Evolutionary conservation across 176 grass and related monocot genomes (phyloP).

Genomic region (Oryza coarctata): DNA sequence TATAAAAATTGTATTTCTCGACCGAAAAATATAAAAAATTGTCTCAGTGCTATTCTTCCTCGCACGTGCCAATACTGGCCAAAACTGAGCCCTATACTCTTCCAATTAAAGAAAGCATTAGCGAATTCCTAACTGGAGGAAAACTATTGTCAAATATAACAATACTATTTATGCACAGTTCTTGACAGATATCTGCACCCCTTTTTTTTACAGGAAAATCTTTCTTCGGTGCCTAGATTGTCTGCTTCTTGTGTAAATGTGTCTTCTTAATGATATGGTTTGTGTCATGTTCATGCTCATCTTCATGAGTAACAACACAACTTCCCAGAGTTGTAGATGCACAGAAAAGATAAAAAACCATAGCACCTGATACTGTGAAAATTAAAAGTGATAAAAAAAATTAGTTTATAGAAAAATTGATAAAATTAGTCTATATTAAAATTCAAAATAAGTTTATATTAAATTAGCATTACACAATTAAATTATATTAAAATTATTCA

Average conservation of each 20-base stretch:
- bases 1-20: slow-evolving; percentile 20
- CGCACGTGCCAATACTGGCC: neutral
- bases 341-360: neutral
- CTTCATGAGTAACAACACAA: neutral
- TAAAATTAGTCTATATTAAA: too few relatives aligned
- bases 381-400: too few relatives aligned
- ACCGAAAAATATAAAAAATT: neutral
- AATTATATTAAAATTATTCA: too few relatives aligned
- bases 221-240: slow-evolving; percentile 3
- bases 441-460: too few relatives aligned
- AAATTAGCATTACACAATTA: too few relatives aligned
- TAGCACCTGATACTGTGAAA: slow-evolving; percentile 25
- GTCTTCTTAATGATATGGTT: slow-evolving; percentile 21
- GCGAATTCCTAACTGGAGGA: neutral
- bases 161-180: slow-evolving; percentile 35
- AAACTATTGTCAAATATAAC: slow-evolving; percentile 10
- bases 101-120: slow-evolving; percentile 5
- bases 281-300: neutral
- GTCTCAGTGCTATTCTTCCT: neutral
- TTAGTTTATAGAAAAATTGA: too few relatives aligned
- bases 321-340: slow-evolving; percentile 8
- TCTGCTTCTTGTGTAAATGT: neutral
- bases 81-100: slow-evolving; percentile 28
- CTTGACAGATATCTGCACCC: neutral
- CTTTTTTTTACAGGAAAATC: neutral